Percentiles rank a stretch among this genome's conserved stretches.
Conservation (phyloP, 305 asterid genomes). For the Solanum chacoense region DNA sequence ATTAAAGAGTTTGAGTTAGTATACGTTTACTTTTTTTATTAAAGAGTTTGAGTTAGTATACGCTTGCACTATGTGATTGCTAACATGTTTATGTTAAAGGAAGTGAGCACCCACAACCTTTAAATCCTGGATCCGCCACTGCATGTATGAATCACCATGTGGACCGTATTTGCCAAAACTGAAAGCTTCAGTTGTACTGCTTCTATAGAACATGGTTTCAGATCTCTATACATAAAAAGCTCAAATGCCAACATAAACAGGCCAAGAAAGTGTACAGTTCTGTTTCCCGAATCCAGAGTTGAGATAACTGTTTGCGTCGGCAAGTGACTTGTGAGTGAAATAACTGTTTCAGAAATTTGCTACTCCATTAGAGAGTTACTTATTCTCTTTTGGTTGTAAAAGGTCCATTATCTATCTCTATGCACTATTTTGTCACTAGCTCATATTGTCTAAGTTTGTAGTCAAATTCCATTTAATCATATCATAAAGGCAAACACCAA, state of each 20-base stretch:
- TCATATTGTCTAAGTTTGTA: background rate
- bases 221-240: background rate
- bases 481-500: background rate
- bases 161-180: background rate
- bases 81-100: no score
- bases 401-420: background rate
- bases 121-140: no score
- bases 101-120: no score
- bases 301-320: background rate
- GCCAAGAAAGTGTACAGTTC: background rate
- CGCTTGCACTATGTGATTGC: no score
- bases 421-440: background rate
- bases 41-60: no score
- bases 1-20: no score
- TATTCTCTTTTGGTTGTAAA: background rate
- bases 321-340: background rate
- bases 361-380: background rate
- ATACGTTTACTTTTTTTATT: no score
- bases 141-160: background rate
- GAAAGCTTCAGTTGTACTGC: background rate
- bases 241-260: background rate
- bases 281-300: background rate
- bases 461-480: background rate
- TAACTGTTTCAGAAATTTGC: background rate
- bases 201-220: background rate